Conservation (phyloP, 768 basidiomycete species). For the Pleurotus tuoliensis region DNA sequence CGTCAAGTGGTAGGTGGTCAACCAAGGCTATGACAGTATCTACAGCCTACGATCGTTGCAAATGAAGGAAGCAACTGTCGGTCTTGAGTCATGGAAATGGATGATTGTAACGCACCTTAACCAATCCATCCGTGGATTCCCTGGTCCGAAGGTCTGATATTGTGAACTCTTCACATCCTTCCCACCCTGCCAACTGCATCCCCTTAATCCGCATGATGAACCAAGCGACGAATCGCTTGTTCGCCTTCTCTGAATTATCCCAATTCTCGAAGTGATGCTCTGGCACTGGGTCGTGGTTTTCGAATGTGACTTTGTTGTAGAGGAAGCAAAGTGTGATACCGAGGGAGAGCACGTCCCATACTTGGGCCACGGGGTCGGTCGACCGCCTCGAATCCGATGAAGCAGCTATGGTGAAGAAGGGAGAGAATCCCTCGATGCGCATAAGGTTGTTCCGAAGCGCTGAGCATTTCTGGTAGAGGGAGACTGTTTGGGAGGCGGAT, state of each 20-base stretch:
- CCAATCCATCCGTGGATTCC: slow-evolving; percentile 89
- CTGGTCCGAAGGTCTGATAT: slow-evolving; percentile 89
- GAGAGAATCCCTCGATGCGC: slow-evolving; percentile 70
- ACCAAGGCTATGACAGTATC: slow-evolving; percentile 86
- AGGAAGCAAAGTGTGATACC: slow-evolving; percentile 95
- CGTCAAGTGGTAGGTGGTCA: slow-evolving; percentile 63
- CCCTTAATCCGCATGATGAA: slow-evolving; percentile 86
- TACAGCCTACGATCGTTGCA: slow-evolving; percentile 57
- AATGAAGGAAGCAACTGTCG: no score
- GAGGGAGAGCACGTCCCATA: slow-evolving; percentile 91
- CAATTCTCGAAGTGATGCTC: slow-evolving; percentile 50
- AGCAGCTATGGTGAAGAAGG: slow-evolving; percentile 63
- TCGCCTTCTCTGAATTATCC: slow-evolving; percentile 69
- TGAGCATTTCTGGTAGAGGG: slow-evolving; percentile 91
- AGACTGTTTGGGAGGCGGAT: slow-evolving; percentile 80
- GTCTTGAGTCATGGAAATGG: background rate
- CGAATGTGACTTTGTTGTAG: slow-evolving; percentile 62
- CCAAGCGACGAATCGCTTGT: slow-evolving; percentile 82
- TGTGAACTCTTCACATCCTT: slow-evolving; percentile 81
- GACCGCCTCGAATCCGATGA: slow-evolving; percentile 63
- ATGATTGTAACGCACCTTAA: slow-evolving; percentile 63
- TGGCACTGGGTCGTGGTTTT: slow-evolving; percentile 58
- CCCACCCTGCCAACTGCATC: slow-evolving; percentile 60
- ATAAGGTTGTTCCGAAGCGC: slow-evolving; percentile 71
- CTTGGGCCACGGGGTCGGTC: slow-evolving; percentile 89